These are phyloP conservation scores for Lachancea dasiensis DNA, from an alignment of 805 yeast species.

Conservation along the genomic window DNA sequence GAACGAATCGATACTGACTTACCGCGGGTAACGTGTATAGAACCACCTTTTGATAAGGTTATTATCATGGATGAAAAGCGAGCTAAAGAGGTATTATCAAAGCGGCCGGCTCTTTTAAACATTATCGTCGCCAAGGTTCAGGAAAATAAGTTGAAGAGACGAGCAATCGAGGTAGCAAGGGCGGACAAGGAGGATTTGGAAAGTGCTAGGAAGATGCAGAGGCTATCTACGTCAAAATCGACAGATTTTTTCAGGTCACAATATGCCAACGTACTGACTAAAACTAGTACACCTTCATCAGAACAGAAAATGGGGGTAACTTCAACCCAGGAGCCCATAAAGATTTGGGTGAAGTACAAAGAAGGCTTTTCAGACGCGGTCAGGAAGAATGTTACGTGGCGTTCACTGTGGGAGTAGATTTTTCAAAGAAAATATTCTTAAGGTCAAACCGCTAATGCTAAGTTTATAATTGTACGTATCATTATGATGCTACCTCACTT, in stretches of 20 bases:
- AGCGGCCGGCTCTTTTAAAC: constrained; percentile 22
- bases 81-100: constrained; percentile 19
- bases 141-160: constrained; percentile 29
- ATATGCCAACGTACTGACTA: constrained; percentile 27
- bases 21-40: constrained; percentile 18
- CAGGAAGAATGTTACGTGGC: constrained; percentile 75
- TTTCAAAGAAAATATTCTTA: background rate
- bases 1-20: constrained; percentile 22
- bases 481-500: too few relatives aligned
- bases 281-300: background rate
- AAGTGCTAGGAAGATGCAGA: constrained; percentile 18
- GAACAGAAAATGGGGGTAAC: background rate
- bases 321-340: constrained; percentile 31
- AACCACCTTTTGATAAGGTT: constrained; percentile 27
- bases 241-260: constrained; percentile 41
- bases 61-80: constrained; percentile 23
- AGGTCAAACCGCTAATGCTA: background rate
- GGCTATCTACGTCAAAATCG: constrained; percentile 16
- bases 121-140: constrained; percentile 28
- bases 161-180: constrained; percentile 24
- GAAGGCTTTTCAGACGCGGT: constrained; percentile 94
- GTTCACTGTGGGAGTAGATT: constrained; percentile 41
- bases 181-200: constrained; percentile 18
- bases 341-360: constrained; percentile 82
- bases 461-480: too few relatives aligned